phyloP scores from a whole-genome alignment of 2,329 filamentous ascomycete species.

The Calonectria honghensis region DNA sequence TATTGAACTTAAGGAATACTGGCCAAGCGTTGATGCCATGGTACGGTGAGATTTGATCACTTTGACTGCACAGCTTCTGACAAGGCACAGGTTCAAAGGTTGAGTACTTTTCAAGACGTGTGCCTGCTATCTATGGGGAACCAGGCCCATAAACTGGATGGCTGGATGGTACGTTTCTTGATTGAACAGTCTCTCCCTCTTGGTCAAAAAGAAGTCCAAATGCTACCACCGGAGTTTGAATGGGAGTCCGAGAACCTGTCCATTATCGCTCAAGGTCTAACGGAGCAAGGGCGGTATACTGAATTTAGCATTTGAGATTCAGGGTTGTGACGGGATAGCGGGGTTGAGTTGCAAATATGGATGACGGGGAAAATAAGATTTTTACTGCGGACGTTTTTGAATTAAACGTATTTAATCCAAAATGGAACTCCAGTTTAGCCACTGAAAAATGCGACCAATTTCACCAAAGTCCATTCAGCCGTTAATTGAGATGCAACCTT shows the following conservation, averaged over 20 bases:
- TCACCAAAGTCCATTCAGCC: neutral
- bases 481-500: too few species aligned
- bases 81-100: neutral
- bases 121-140: constrained; percentile 13
- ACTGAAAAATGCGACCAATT: neutral
- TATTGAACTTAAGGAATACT: constrained; percentile 2
- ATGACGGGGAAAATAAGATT: neutral
- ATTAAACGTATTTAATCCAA: too few species aligned
- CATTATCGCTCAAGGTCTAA: neutral
- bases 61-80: neutral
- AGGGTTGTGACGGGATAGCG: too few species aligned
- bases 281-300: neutral
- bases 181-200: constrained; percentile 19
- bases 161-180: constrained; percentile 13
- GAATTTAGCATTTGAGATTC: neutral
- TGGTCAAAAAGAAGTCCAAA: neutral
- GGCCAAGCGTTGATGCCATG: constrained; percentile 9
- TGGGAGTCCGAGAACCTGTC: constrained; percentile 4
- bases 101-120: constrained; percentile 14
- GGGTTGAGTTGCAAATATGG: neutral
- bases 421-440: neutral
- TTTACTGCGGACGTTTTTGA: too few species aligned
- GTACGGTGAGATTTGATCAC: neutral
- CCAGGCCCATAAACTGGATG: constrained; percentile 4
- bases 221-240: constrained; percentile 9